Conservation (phyloP, 805 yeast genomes). For the Candida silvatica region DNA sequence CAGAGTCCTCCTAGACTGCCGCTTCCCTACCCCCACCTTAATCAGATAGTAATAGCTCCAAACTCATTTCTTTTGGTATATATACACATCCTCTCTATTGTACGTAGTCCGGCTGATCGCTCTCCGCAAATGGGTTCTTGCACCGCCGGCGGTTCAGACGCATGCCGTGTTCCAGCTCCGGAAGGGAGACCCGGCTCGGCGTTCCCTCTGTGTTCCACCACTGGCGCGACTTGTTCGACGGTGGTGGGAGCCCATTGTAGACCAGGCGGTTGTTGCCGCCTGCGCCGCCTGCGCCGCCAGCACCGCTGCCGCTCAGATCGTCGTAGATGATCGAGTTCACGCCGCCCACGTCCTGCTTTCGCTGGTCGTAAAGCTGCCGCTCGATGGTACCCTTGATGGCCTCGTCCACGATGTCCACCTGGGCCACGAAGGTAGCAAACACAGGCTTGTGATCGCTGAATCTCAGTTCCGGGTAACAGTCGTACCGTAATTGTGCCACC, state of each 20-base stretch:
- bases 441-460: conserved; percentile 94
- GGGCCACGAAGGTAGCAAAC: conserved; percentile 57
- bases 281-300: no score
- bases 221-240: conserved; percentile 50
- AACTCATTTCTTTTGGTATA: no score
- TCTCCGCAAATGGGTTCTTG: conserved; percentile 61
- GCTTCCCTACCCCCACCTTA: no score
- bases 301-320: not conserved
- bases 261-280: conserved; percentile 19
- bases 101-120: conserved; percentile 33
- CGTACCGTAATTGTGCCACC: conserved; percentile 52
- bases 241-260: conserved; percentile 84
- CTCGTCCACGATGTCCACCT: conserved; percentile 60
- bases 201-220: conserved; percentile 61
- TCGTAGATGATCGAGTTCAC: conserved; percentile 18
- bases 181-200: conserved; percentile 58
- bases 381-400: conserved; percentile 38
- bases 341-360: conserved; percentile 34
- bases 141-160: conserved; percentile 61
- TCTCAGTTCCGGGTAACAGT: conserved; percentile 43
- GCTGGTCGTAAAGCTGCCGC: conserved; percentile 45
- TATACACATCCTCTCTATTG: no score
- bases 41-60: no score
- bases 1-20: no score
- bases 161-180: conserved; percentile 35